These are phyloP conservation scores for Neoboletus brunneissimus DNA, from an alignment of 768 basidiomycete genomes.

Conservation along the genomic window DNA sequence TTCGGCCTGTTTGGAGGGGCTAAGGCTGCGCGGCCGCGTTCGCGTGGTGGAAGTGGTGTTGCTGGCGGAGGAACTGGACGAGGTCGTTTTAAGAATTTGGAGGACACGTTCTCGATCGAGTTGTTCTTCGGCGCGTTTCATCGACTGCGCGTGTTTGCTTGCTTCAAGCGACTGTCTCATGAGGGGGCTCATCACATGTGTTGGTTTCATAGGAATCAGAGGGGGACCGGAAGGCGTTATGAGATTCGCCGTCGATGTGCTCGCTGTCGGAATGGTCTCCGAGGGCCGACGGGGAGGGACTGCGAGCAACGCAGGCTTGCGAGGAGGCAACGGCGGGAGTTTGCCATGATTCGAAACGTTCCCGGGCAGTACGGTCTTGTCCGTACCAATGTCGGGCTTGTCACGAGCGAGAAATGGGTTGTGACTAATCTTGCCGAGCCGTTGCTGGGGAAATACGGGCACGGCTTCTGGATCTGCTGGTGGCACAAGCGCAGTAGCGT, in stretches of 20 bases:
- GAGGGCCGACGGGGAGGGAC: slow-evolving; percentile 20
- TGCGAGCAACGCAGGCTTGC: slow-evolving; percentile 33
- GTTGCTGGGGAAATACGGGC: slow-evolving; percentile 11
- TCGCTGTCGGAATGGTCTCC: slow-evolving; percentile 8
- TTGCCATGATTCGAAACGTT: slow-evolving; percentile 16
- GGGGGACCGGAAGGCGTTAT: slow-evolving; percentile 12
- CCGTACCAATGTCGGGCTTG: slow-evolving; percentile 8
- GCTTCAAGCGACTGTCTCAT: slow-evolving; percentile 75
- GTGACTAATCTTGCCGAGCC: slow-evolving; percentile 24
- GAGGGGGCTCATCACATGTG: slow-evolving; percentile 58
- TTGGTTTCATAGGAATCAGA: slow-evolving; percentile 24
- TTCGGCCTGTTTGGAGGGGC: slow-evolving; percentile 25
- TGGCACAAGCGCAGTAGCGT: not conserved
- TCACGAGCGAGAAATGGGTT: slow-evolving; percentile 32
- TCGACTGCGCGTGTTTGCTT: slow-evolving; percentile 63
- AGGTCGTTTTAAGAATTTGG: slow-evolving; percentile 67
- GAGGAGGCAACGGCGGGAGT: slow-evolving; percentile 33
- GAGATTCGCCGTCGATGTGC: slow-evolving; percentile 3
- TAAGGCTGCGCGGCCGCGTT: slow-evolving; percentile 31
- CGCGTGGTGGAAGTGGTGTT: slow-evolving; percentile 9
- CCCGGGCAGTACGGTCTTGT: slow-evolving; percentile 4
- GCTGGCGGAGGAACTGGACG: slow-evolving; percentile 25
- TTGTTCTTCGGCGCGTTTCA: slow-evolving; percentile 66
- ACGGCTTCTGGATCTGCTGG: slow-evolving; percentile 6
- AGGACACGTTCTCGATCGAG: slow-evolving; percentile 69